Conservation (phyloP, 805 yeast species). For the Starmerella etchellsii region DNA sequence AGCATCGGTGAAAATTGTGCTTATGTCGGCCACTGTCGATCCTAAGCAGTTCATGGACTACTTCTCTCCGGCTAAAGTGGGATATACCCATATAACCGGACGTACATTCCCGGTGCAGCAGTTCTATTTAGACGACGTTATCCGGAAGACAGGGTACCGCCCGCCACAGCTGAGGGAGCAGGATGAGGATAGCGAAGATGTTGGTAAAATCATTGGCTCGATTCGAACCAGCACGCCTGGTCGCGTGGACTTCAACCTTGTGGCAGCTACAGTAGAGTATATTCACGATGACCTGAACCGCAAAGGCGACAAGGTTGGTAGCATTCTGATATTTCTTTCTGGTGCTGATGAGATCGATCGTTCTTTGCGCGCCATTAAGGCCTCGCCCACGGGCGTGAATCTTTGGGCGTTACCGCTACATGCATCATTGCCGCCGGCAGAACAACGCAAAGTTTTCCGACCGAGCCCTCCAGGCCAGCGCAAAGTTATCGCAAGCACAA, state of each 20-base stretch:
- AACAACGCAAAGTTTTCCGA: slow-evolving; percentile 65
- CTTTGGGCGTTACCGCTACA: slow-evolving; percentile 62
- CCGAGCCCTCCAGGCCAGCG: slow-evolving; percentile 42
- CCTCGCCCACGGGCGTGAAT: slow-evolving; percentile 20
- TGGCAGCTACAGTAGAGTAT: slow-evolving; percentile 41
- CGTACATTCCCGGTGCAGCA: slow-evolving; percentile 86
- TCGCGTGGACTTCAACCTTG: slow-evolving; percentile 57
- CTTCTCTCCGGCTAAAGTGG: slow-evolving; percentile 37
- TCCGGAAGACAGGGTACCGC: slow-evolving; percentile 43
- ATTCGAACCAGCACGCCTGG: slow-evolving; percentile 23
- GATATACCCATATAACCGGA: slow-evolving; percentile 77
- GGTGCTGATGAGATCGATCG: slow-evolving; percentile 79
- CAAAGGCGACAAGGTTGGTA: slow-evolving; percentile 40
- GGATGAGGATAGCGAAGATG: slow-evolving; percentile 1
- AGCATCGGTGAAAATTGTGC: slow-evolving; percentile 48
- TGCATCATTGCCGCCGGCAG: slow-evolving; percentile 71
- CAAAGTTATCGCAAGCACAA: slow-evolving; percentile 79
- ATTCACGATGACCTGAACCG: slow-evolving; percentile 38
- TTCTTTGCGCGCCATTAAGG: slow-evolving; percentile 37
- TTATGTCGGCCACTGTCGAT: slow-evolving; percentile 93
- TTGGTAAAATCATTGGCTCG: slow-evolving; percentile 24
- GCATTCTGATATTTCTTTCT: slow-evolving; percentile 74
- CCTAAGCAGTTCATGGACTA: slow-evolving; percentile 51
- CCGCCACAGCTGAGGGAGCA: slow-evolving; percentile 16
- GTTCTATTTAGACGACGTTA: slow-evolving; percentile 53